Conservation (phyloP, 169 alveolate species). For the Eimeria sp. region DNA sequence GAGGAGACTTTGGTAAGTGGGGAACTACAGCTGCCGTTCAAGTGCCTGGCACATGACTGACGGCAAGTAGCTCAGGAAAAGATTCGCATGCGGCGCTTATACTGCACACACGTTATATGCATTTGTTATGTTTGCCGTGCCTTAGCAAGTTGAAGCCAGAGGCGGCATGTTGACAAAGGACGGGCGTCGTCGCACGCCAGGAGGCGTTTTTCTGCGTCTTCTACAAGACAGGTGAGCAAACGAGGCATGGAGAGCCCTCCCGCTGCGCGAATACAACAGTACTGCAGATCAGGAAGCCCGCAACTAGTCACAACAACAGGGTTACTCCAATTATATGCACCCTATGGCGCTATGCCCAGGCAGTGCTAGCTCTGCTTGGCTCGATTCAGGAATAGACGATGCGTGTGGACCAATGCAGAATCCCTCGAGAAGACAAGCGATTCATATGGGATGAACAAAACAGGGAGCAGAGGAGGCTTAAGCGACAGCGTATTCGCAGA, state of each 20-base stretch:
- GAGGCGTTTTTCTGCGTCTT: conserved; percentile 77
- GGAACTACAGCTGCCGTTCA: neutral
- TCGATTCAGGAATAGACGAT: neutral
- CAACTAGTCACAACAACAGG: neutral
- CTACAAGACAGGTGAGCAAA: conserved; percentile 63
- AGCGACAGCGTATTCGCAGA: conserved; percentile 66
- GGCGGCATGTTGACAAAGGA: conserved; percentile 68
- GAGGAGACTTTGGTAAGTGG: conserved; percentile 67
- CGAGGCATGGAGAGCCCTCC: neutral
- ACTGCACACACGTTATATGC: neutral
- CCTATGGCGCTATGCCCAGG: neutral
- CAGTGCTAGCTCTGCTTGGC: neutral
- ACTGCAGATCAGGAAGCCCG: neutral
- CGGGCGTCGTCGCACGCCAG: conserved; percentile 82
- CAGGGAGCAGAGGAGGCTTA: conserved; percentile 77
- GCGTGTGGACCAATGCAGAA: conserved; percentile 51
- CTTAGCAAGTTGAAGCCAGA: conserved; percentile 25
- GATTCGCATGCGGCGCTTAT: neutral
- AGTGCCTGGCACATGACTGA: neutral
- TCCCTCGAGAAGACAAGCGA: conserved; percentile 81
- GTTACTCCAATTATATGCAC: neutral
- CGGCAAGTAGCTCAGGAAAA: neutral
- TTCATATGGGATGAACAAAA: conserved; percentile 85
- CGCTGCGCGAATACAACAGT: neutral
- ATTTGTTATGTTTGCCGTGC: neutral